Percentiles rank a stretch among this genome's conserved stretches.
phyloP scores from a whole-genome alignment of 805 yeast species.

The Suhomyces sp. region DNA sequence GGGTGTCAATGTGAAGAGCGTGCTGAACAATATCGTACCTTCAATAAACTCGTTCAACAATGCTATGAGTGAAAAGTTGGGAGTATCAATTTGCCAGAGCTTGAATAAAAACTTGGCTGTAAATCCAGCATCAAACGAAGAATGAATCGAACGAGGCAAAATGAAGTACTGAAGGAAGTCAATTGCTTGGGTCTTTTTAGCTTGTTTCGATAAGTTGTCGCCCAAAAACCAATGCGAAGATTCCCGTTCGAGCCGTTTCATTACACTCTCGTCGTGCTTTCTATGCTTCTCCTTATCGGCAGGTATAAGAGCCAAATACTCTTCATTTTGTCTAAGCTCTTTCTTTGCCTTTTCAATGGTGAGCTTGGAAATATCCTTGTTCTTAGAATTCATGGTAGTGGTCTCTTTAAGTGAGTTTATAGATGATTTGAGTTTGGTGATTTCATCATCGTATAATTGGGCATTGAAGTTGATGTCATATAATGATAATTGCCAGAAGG shows the following conservation, averaged over 20 bases:
- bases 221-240: conserved; percentile 40
- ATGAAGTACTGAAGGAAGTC: conserved; percentile 61
- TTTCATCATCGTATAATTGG: conserved; percentile 48
- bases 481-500: conserved; percentile 72
- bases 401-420: conserved; percentile 35
- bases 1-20: conserved; percentile 68
- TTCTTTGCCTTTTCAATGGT: conserved; percentile 21
- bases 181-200: conserved; percentile 5
- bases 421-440: conserved; percentile 35
- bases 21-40: conserved; percentile 48
- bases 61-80: conserved; percentile 36
- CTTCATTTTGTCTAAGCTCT: conserved; percentile 21
- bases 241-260: conserved; percentile 23
- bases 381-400: conserved; percentile 25
- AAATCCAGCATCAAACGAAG: conserved; percentile 79
- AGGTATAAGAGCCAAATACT: conserved; percentile 26
- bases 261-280: conserved; percentile 31
- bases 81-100: conserved; percentile 37
- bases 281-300: conserved; percentile 46
- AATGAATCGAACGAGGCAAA: conserved; percentile 72
- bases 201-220: conserved; percentile 8
- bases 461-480: conserved; percentile 64
- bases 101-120: conserved; percentile 58
- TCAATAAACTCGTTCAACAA: conserved; percentile 48
- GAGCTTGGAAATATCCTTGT: conserved; percentile 19